A percentile compares a stretch with the other conserved stretches of the same genome.
Evolutionary conservation across 148 eudicot genomes (phyloP).

Genomic region (Chenopodium formosanum): DNA sequence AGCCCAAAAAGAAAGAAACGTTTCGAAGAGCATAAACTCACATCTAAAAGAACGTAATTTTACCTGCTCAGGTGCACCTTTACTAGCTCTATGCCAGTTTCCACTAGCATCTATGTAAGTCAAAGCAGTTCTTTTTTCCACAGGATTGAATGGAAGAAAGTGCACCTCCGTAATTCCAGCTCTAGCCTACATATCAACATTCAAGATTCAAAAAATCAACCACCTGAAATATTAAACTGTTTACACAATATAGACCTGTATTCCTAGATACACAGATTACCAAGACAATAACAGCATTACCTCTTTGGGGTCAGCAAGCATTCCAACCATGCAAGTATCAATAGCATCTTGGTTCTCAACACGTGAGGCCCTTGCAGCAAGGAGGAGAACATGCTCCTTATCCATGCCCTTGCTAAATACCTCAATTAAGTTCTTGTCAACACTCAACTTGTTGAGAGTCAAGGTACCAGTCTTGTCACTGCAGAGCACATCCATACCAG

Average conservation of each 20-base stretch:
- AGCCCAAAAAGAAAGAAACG: not conserved
- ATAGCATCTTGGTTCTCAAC: conserved; percentile 96
- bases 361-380: conserved; percentile 93
- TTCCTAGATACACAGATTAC: not conserved
- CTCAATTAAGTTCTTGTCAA: conserved; percentile 85
- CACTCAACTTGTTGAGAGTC: conserved; percentile 87
- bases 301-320: conserved; percentile 98
- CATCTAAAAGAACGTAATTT: not conserved
- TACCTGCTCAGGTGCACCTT: conserved; percentile 55
- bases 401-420: conserved; percentile 81
- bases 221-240: not conserved
- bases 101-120: conserved; percentile 38
- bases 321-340: conserved; percentile 91
- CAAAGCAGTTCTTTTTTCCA: conserved; percentile 37
- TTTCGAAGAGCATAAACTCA: not conserved
- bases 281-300: conserved; percentile 26
- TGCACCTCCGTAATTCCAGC: conserved; percentile 44
- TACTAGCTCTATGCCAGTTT: conserved; percentile 45
- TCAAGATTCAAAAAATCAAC: conserved; percentile 11
- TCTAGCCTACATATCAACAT: conserved; percentile 34
- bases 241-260: not conserved
- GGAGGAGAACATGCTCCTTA: conserved; percentile 68
- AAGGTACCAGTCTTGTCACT: conserved; percentile 97
- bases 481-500: conserved; percentile 97
- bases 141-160: conserved; percentile 45